Evolutionary conservation across 805 yeast species (phyloP).

Genomic region (Danielia oregonensis): DNA sequence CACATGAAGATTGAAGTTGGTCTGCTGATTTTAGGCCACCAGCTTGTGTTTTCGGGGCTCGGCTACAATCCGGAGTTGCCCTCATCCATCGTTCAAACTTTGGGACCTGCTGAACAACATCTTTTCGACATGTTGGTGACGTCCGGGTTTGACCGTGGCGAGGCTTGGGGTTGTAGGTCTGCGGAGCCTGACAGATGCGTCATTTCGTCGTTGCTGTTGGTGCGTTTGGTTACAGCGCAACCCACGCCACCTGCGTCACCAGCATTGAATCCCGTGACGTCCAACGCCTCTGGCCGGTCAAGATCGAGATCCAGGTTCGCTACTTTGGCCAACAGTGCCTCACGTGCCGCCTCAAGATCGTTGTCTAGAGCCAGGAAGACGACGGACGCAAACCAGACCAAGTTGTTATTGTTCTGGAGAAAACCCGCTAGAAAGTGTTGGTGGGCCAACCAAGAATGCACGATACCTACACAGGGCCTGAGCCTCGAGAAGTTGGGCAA

Average conservation of each 20-base stretch:
- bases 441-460: slow-evolving; percentile 76
- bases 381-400: slow-evolving; percentile 44
- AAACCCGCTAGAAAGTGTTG: slow-evolving; percentile 98
- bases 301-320: slow-evolving; percentile 50
- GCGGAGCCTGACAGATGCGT: slow-evolving; percentile 85
- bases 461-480: slow-evolving; percentile 34
- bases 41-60: slow-evolving; percentile 73
- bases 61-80: slow-evolving; percentile 44
- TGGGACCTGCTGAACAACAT: slow-evolving; percentile 93
- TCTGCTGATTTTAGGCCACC: slow-evolving; percentile 51
- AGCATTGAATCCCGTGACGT: slow-evolving; percentile 38
- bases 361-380: slow-evolving; percentile 45
- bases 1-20: slow-evolving; percentile 73
- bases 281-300: slow-evolving; percentile 33
- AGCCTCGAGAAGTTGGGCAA: slow-evolving; percentile 24
- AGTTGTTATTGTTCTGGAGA: slow-evolving; percentile 87
- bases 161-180: slow-evolving; percentile 86
- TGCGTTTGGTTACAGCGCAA: slow-evolving; percentile 45
- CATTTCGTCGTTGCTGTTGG: slow-evolving; percentile 77
- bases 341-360: slow-evolving; percentile 56
- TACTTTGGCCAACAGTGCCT: slow-evolving; percentile 52
- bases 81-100: slow-evolving; percentile 39
- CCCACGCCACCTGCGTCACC: slow-evolving; percentile 44
- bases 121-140: slow-evolving; percentile 91
- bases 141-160: slow-evolving; percentile 68